phyloP scores from a whole-genome alignment of 164 flowering plant species.

The Cinnamomum micranthum region DNA sequence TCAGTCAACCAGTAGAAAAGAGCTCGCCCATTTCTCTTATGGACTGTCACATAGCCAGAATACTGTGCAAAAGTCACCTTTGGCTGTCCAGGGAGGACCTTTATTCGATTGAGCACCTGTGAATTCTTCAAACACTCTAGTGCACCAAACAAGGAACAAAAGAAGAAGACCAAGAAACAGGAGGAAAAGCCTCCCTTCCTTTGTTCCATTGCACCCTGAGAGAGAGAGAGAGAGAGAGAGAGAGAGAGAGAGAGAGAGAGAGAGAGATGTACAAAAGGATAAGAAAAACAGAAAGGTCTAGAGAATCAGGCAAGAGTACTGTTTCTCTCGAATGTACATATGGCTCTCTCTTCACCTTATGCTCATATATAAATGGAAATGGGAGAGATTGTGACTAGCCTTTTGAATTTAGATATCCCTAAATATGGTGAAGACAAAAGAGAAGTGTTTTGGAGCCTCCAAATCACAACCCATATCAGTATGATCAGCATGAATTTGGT shows the following conservation, averaged over 20 bases:
- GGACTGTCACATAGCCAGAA: slow-evolving; percentile 77
- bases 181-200: neutral
- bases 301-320: no score
- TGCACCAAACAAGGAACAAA: slow-evolving; percentile 12
- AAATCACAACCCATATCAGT: no score
- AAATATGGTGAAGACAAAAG: no score
- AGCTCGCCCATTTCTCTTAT: slow-evolving; percentile 58
- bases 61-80: slow-evolving; percentile 55
- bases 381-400: no score
- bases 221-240: neutral
- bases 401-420: no score
- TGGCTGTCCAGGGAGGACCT: slow-evolving; percentile 72
- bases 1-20: slow-evolving; percentile 83
- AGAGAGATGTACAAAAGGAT: neutral
- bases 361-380: no score
- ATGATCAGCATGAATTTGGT: neutral
- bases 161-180: slow-evolving; percentile 8
- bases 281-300: no score
- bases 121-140: slow-evolving; percentile 8
- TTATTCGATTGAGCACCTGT: slow-evolving; percentile 44
- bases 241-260: neutral
- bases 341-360: no score
- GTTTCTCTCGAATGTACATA: no score
- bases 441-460: no score
- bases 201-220: neutral